Conservation (phyloP, 2,329 filamentous ascomycete species). For the Neonectria hederae region DNA sequence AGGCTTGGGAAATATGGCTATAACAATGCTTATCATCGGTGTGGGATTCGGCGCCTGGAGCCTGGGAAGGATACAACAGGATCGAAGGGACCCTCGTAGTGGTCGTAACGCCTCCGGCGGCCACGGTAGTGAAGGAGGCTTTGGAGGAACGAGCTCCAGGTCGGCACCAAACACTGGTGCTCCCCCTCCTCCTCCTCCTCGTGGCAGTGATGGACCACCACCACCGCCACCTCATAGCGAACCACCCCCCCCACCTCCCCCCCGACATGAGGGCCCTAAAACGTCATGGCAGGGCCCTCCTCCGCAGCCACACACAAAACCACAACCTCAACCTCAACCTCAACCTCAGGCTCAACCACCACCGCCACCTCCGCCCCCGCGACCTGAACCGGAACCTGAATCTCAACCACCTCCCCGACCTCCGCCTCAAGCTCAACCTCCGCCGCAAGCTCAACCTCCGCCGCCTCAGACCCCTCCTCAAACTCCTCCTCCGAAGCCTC, state of each 20-base stretch:
- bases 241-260: constrained; percentile 39
- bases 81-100: constrained; percentile 32
- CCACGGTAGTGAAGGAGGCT: constrained; percentile 42
- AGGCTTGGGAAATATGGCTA: constrained; percentile 76
- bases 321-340: constrained; percentile 35
- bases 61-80: constrained; percentile 51
- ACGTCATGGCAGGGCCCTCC: constrained; percentile 51
- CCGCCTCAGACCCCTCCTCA: constrained; percentile 23
- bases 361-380: constrained; percentile 31
- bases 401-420: constrained; percentile 40
- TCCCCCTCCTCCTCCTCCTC: constrained; percentile 47
- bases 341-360: constrained; percentile 26
- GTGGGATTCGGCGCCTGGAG: constrained; percentile 84
- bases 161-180: constrained; percentile 47
- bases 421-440: constrained; percentile 33
- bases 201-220: constrained; percentile 42
- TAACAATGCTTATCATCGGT: constrained; percentile 75
- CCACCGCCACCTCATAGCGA: constrained; percentile 50
- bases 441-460: constrained; percentile 32
- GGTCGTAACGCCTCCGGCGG: constrained; percentile 35
- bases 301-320: constrained; percentile 37
- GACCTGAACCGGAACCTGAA: constrained; percentile 25
- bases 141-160: constrained; percentile 43
- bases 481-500: constrained; percentile 16
- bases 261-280: constrained; percentile 47